Evolutionary conservation across 2,329 filamentous ascomycete species (phyloP).

Genomic region (Hypomyces perniciosus): DNA sequence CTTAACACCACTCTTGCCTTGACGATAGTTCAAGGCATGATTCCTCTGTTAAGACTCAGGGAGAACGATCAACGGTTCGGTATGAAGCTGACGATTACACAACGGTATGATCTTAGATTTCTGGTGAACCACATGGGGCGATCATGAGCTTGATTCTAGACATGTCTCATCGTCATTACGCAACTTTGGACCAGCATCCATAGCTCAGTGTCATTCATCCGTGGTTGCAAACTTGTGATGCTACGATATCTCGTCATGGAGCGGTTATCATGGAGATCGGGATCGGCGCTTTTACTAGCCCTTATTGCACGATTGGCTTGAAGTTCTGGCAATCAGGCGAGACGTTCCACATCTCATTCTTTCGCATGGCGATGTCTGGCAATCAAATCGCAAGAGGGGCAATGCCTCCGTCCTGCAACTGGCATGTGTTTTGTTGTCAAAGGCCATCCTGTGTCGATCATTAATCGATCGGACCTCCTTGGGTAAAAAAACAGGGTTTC

Average conservation of each 20-base stretch:
- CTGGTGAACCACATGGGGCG: not conserved
- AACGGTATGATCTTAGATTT: not conserved
- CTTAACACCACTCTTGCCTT: too few species aligned
- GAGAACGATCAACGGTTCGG: conserved; percentile 7
- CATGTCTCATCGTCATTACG: conserved; percentile 17
- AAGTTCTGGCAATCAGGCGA: conserved; percentile 5
- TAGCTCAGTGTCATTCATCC: not conserved
- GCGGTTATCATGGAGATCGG: conserved; percentile 1
- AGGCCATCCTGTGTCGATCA: conserved; percentile 11
- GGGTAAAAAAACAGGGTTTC: not conserved
- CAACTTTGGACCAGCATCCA: conserved; percentile 6
- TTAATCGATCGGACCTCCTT: conserved; percentile 11
- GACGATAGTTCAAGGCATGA: too few species aligned
- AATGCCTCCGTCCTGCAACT: conserved; percentile 12
- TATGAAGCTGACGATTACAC: conserved; percentile 7
- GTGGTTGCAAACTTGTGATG: not conserved
- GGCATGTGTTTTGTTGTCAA: conserved; percentile 18
- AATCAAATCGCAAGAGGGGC: conserved; percentile 1
- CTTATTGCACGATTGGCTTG: not conserved
- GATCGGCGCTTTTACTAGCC: conserved; percentile 13
- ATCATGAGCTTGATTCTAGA: conserved; percentile 12
- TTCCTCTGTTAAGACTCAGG: too few species aligned
- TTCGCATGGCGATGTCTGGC: conserved; percentile 15
- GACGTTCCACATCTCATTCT: conserved; percentile 19
- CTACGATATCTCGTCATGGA: not conserved